Evolutionary conservation across 1,139 yeast species (phyloP), one percentile per base, ranked within the genome.

Genomic region (Lodderomyces theae): DNA sequence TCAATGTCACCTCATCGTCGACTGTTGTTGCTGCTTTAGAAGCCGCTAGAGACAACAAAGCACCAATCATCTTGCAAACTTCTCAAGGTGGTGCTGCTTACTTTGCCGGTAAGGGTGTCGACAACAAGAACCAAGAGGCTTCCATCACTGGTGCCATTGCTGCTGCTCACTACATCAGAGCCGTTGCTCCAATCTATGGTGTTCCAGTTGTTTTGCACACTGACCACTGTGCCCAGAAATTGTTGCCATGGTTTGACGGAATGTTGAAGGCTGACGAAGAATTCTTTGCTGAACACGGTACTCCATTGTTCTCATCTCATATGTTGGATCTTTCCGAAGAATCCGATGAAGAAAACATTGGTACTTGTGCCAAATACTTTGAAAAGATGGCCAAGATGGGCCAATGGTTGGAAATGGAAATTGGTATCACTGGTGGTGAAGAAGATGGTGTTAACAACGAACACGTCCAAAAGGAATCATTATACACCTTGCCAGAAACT

Each of bases 341-440:
- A 77, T 56, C 87, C 51, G 97, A 94, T 68, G 95, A 88, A 50
- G 95, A 85, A 74, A 92, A 92, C 86, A 92, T 94, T 62, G 85
- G 80, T 52, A 84, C 87, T 54, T 90, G 97, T 79, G 95, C 73
- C 70, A 85, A 88, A 77, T 94, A 94, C 82, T 92, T 94, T 75
- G 77, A 77, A 69, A 88, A 95, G 74, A 89, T 88, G 82, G 76
- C 95, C 67, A 89, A 87, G 74, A 79, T 90, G 82, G 78, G 80
- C 77, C 97, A 92, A 78, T 92, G 94, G 92, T 82, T 92, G 67
- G 99, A 92, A 80, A 94, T 92, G 98, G 99, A 92, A 80, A 92
- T 92, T 66, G 99, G 98, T 82, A 92, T 92, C 81, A 94, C 98
- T 66, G 97, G 98, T 76, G 98, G 98, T 84, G 98, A 92, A 78